Evolutionary conservation across 1,284 basidiomycete species (phyloP).

Genomic region (Moesziomyces sp.): DNA sequence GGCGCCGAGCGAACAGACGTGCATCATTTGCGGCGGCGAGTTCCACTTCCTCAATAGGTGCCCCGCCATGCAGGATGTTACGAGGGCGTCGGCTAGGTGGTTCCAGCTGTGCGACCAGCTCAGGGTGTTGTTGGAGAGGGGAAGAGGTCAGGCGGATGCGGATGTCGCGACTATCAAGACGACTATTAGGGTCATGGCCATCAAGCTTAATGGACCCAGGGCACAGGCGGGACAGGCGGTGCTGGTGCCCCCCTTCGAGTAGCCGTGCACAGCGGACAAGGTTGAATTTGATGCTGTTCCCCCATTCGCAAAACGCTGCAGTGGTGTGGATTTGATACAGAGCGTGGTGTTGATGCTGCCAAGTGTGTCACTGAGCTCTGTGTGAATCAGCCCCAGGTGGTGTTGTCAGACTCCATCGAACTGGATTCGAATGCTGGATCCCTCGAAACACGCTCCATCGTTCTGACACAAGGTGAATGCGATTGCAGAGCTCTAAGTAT

Average conservation of each 20-base stretch:
- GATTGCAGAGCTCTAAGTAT: slow-evolving; percentile 11
- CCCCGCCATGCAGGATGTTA: slow-evolving; percentile 34
- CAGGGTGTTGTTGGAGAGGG: slow-evolving; percentile 22
- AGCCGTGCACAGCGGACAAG: not conserved
- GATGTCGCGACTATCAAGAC: slow-evolving; percentile 36
- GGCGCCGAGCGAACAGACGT: slow-evolving; percentile 18
- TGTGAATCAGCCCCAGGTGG: too few species aligned
- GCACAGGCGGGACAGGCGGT: slow-evolving; percentile 12
- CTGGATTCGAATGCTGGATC: too few species aligned
- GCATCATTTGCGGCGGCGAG: slow-evolving; percentile 39
- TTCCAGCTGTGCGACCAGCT: slow-evolving; percentile 34
- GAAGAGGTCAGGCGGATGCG: slow-evolving; percentile 19
- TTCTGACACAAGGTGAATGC: not conserved
- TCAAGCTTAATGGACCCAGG: slow-evolving; percentile 22
- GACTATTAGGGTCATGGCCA: slow-evolving; percentile 42
- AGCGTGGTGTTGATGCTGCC: too few species aligned
- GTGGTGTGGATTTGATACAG: too few species aligned
- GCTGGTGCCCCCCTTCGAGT: slow-evolving; percentile 26
- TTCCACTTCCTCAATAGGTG: slow-evolving; percentile 46
- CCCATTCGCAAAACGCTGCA: too few species aligned
- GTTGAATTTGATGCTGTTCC: not conserved
- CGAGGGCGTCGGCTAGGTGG: slow-evolving; percentile 25
- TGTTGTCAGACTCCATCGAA: too few species aligned
- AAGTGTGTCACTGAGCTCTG: too few species aligned
- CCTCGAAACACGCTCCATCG: too few species aligned